Base-by-base conservation (phyloP, 2,329 filamentous ascomycete species). In the Penicillium palitans region DNA sequence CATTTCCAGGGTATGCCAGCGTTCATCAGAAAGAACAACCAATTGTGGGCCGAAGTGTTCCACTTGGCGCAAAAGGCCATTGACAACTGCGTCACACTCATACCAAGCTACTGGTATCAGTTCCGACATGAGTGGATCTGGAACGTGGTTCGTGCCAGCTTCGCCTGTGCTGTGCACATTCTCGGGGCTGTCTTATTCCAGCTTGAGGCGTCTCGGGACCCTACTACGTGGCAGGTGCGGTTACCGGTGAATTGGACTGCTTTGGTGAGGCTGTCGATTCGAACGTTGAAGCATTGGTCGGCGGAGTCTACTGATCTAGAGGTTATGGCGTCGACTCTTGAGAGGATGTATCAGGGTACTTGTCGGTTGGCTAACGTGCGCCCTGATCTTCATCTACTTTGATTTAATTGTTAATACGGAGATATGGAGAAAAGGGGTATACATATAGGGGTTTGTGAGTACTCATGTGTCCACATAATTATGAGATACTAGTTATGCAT, bases 111-210 rank as follows among this genome's bases (percentile, higher is more conserved):
- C 25, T 68, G 58, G 59, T 66, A 66, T 24, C 56, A 65, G 10
- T 64, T 66, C 31, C 66, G 64, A 35, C 64, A 68, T 24, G 61
- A 66, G 50, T 68, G 65, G 65, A 59, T 67, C 24, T 66, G 63
- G 60, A 66, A 62, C 37, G 45, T 64, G 25, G 50, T 67, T 35
- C 61, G 63, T 3, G 52, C 45, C 8, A 62, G 58, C 6, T 68
- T 68, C 39, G 52, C 60, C 17, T 61, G 59, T 25, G 57, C 64
- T 9, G 59, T 68, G 13, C 65, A 67, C 19, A 61, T 68, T 27
- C 55, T 66, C 6, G 65, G 48, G 1, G 63, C 61, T 12, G 59
- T 65, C 4, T 52, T 68, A 10, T 62, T 63, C 35, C 57, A 59
- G 15, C 27, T 63, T 5, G 57, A 64, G 4, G 44, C 49, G 12